A percentile compares a stretch with the other conserved stretches of the same genome.
Evolutionary conservation across 2,329 filamentous ascomycete genomes (phyloP).

Genomic region (Colletotrichum graminicola): DNA sequence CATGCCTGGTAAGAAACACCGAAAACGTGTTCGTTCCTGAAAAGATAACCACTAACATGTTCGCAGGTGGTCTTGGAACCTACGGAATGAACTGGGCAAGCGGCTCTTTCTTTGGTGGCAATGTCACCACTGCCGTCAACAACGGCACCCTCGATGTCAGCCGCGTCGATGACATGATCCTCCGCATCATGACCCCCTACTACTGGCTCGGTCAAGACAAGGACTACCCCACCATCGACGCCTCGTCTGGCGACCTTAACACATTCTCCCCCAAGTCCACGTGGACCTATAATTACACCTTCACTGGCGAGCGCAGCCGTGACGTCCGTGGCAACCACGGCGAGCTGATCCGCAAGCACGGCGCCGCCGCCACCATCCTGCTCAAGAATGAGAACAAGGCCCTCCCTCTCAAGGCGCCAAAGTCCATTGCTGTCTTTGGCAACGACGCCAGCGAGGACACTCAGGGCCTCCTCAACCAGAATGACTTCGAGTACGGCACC

Average conservation of each 20-base stretch:
- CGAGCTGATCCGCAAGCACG: constrained; percentile 67
- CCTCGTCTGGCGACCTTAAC: constrained; percentile 61
- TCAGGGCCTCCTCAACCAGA: constrained; percentile 74
- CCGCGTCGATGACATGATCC: constrained; percentile 61
- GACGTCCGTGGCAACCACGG: constrained; percentile 67
- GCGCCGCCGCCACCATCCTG: constrained; percentile 71
- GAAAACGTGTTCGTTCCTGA: no score
- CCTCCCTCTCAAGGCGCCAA: constrained; percentile 69
- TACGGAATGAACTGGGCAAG: constrained; percentile 49
- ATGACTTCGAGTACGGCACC: constrained; percentile 71
- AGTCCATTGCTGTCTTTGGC: constrained; percentile 69
- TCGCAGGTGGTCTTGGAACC: constrained; percentile 48
- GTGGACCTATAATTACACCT: constrained; percentile 56
- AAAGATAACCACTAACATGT: neutral
- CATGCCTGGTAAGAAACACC: constrained; percentile 57
- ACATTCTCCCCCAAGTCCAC: constrained; percentile 62
- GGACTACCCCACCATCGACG: constrained; percentile 57
- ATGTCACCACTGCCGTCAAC: constrained; percentile 60
- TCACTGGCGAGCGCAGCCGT: constrained; percentile 65
- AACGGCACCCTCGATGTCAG: constrained; percentile 58
- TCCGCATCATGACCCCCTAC: constrained; percentile 68
- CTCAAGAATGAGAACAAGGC: constrained; percentile 77
- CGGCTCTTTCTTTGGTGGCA: constrained; percentile 59
- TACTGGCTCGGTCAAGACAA: constrained; percentile 63
- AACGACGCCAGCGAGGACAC: constrained; percentile 75